Percentiles rank a stretch among this genome's conserved stretches.
Conservation (phyloP, 352 stramenopile genomes). For the Globisporangium irregulare region DNA sequence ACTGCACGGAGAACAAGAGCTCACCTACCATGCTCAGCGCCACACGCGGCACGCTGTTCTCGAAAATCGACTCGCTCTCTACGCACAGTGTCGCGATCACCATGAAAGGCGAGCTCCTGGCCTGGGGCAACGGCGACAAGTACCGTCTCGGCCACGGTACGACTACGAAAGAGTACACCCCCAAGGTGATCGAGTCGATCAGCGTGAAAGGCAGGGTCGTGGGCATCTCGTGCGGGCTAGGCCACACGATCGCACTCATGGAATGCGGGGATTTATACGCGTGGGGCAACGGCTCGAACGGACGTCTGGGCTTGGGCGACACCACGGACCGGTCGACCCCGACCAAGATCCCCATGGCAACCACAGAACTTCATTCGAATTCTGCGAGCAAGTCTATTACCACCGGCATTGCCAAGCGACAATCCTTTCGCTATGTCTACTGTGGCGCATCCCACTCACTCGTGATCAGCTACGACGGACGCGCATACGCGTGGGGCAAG, state of each 20-base stretch:
- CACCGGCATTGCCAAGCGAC: neutral
- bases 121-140: conserved; percentile 86
- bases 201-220: conserved; percentile 48
- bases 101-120: conserved; percentile 54
- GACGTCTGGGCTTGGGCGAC: conserved; percentile 75
- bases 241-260: conserved; percentile 63
- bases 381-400: neutral
- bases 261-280: conserved; percentile 63
- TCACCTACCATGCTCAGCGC: conserved; percentile 59
- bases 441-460: conserved; percentile 79
- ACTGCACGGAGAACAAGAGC: conserved; percentile 84
- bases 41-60: conserved; percentile 45
- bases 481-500: conserved; percentile 69
- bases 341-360: conserved; percentile 19
- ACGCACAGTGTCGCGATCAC: conserved; percentile 81
- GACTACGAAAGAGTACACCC: conserved; percentile 68
- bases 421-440: conserved; percentile 42
- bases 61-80: conserved; percentile 79
- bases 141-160: conserved; percentile 75
- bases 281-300: conserved; percentile 87
- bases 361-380: neutral
- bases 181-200: conserved; percentile 59
- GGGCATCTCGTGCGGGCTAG: conserved; percentile 62
- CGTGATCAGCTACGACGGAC: conserved; percentile 53
- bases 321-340: conserved; percentile 64